Conservation (phyloP, 192 early-diverging fungal genomes). For the Chytriomyces confervae region DNA sequence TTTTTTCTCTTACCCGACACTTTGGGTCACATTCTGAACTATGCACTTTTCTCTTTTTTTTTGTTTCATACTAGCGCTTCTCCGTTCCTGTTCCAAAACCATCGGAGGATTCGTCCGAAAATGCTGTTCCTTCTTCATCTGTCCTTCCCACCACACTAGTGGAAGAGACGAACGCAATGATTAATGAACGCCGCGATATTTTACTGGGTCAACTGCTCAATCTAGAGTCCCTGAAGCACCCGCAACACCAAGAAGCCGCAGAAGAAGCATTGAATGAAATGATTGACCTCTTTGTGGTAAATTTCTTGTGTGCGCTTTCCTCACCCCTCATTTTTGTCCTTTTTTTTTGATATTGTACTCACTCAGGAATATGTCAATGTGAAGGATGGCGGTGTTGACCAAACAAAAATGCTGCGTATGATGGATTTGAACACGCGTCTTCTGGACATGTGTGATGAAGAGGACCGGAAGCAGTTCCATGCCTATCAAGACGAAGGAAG, state of each 20-base stretch:
- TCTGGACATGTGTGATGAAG: neutral
- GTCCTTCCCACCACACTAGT: too few species aligned
- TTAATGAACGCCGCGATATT: neutral
- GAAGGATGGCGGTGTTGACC: neutral
- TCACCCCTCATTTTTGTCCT: neutral
- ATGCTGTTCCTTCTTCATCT: too few species aligned
- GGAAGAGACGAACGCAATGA: too few species aligned
- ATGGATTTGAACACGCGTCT: neutral
- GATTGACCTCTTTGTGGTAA: neutral
- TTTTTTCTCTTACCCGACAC: too few species aligned
- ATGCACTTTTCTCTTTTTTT: too few species aligned
- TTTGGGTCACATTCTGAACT: too few species aligned
- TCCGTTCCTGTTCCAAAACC: too few species aligned
- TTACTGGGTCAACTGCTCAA: neutral
- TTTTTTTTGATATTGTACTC: neutral
- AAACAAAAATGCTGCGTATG: neutral
- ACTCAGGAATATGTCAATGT: neutral
- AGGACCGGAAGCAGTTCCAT: neutral
- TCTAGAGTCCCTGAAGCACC: neutral
- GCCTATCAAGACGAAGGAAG: neutral
- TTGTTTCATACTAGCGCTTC: too few species aligned
- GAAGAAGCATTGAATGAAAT: neutral
- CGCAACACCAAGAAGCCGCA: neutral
- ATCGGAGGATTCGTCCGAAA: too few species aligned
- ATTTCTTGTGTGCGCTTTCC: neutral